These are phyloP conservation scores for Ustilago sp. DNA, from an alignment of 1,284 basidiomycete species.

Conservation along the genomic window DNA sequence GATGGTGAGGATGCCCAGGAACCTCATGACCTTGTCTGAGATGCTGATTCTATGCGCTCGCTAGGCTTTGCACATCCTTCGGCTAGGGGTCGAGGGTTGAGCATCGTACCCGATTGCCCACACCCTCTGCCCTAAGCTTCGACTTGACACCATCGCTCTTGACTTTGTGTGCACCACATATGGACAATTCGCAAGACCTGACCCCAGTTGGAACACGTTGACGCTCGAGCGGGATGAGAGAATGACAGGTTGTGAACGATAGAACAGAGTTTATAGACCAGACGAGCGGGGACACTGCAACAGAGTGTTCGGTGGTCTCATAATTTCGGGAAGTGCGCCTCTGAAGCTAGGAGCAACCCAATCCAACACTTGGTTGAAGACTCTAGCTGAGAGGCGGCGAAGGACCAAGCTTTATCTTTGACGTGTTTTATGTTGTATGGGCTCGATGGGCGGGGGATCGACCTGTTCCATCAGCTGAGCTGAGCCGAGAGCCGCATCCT, in stretches of 20 bases:
- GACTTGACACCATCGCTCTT: neutral
- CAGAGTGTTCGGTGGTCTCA: neutral
- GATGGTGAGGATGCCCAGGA: neutral
- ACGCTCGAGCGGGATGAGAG: neutral
- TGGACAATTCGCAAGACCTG: neutral
- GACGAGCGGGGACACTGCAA: neutral
- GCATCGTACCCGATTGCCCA: neutral
- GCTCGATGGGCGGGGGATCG: neutral
- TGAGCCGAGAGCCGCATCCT: neutral
- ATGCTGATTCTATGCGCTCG: slow-evolving; percentile 10
- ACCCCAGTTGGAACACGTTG: neutral
- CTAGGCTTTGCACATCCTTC: slow-evolving; percentile 14
- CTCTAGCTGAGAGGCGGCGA: neutral
- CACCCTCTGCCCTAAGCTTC: slow-evolving; percentile 1
- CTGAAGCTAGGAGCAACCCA: neutral
- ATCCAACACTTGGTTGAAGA: neutral
- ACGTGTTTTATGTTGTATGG: neutral
- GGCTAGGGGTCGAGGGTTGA: slow-evolving; percentile 33
- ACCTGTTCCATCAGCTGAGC: slow-evolving; percentile 14
- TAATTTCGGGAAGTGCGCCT: neutral
- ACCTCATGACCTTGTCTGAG: neutral
- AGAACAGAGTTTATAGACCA: neutral
- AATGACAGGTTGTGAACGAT: neutral
- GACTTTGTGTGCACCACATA: neutral
- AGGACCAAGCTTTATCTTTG: slow-evolving; percentile 13